A percentile compares a stretch with the other conserved stretches of the same genome.
Conservation (phyloP, 1,284 basidiomycete species). For the Leucoagaricus sp. region DNA sequence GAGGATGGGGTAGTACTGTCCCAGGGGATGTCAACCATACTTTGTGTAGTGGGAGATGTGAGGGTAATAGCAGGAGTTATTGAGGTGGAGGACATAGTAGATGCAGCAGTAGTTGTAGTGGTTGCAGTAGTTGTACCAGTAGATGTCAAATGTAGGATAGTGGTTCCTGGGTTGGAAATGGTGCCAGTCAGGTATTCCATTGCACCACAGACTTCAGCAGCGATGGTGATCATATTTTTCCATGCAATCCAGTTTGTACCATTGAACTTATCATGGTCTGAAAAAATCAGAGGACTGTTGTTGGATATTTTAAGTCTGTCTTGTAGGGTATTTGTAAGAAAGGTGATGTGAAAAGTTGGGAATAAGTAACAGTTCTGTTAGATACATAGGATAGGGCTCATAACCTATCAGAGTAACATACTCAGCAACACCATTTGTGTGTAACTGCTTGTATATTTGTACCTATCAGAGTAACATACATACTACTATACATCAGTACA, state of each 20-base stretch:
- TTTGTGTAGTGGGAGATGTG: not conserved
- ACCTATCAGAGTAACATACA: too few species aligned
- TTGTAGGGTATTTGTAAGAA: too few species aligned
- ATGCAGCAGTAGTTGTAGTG: too few species aligned
- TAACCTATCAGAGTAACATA: too few species aligned
- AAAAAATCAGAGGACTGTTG: conserved; percentile 16
- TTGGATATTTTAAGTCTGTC: too few species aligned
- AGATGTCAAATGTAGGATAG: not conserved
- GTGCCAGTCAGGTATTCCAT: conserved; percentile 20
- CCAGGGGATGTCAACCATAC: conserved; percentile 5
- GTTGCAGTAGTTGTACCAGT: too few species aligned
- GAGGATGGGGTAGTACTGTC: conserved; percentile 13
- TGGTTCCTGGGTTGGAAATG: not conserved
- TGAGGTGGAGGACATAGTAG: not conserved
- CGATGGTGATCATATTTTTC: conserved; percentile 16
- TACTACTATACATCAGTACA: too few species aligned
- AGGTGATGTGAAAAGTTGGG: too few species aligned
- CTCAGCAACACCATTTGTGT: too few species aligned
- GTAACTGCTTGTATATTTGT: too few species aligned
- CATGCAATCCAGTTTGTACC: conserved; percentile 21
- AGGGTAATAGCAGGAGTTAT: not conserved
- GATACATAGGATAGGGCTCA: too few species aligned
- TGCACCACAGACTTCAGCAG: conserved; percentile 16
- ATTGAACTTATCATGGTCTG: conserved; percentile 20
- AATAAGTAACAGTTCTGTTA: too few species aligned